Conservation (phyloP, 2,329 filamentous ascomycete species). For the Pseudopithomyces maydicus region DNA sequence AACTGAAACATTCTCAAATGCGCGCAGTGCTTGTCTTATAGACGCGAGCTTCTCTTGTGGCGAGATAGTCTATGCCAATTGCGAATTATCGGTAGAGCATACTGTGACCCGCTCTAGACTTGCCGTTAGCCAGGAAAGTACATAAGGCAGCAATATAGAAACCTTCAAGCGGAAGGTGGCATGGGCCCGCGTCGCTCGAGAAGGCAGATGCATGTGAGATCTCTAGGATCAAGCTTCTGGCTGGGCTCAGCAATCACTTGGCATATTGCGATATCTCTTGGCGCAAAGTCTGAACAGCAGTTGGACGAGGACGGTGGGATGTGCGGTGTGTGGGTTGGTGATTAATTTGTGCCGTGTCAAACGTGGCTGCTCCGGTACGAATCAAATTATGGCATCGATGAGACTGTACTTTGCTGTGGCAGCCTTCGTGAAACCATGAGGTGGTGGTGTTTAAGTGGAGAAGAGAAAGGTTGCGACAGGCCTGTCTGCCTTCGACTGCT, state of each 20-base stretch:
- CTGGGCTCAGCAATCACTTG: slow-evolving; percentile 5
- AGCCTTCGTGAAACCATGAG: neutral
- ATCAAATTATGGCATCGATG: neutral
- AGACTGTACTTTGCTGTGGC: neutral
- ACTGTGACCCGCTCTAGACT: slow-evolving; percentile 6
- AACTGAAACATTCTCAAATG: slow-evolving; percentile 4
- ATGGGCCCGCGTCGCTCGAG: neutral
- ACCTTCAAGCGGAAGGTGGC: slow-evolving; percentile 7
- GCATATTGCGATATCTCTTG: slow-evolving; percentile 11
- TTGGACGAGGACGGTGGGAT: neutral
- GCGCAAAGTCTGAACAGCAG: neutral
- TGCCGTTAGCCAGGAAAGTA: neutral
- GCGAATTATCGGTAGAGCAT: slow-evolving; percentile 1
- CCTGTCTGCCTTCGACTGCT: neutral
- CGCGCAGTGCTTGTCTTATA: slow-evolving; percentile 9
- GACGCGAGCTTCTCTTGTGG: slow-evolving; percentile 1
- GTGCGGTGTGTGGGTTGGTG: neutral
- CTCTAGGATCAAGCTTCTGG: slow-evolving; percentile 7
- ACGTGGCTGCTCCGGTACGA: neutral
- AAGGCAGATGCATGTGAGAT: neutral
- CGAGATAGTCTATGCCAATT: slow-evolving; percentile 1
- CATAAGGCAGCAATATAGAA: neutral
- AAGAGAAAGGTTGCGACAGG: neutral
- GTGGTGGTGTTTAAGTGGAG: neutral
- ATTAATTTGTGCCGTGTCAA: neutral